Base-by-base conservation (phyloP, 495 filamentous ascomycete species). In the Xylaria cubensis region DNA sequence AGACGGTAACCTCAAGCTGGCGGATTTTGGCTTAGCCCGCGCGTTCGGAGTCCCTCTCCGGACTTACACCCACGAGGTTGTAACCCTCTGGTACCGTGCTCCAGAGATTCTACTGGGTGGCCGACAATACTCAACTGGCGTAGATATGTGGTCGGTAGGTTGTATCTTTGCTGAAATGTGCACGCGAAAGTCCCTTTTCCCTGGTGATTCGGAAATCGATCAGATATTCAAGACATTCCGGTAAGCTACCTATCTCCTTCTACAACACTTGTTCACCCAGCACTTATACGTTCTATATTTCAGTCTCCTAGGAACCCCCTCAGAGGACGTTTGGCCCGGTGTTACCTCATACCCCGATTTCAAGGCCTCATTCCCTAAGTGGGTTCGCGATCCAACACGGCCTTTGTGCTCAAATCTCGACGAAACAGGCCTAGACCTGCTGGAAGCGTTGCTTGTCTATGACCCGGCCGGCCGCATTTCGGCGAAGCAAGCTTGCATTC, bases 81-180 rank as follows among this genome's bases (percentile, higher is more conserved):
- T 99, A 67, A 99, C 96, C 0, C 88, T 99, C 66, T 99, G 96
- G 96, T 98, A 98, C 80, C 93, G 97, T 64, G 89, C 95, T n/a
- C 96, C 96, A 0, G 96, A 99, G 82, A 97, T 99, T 79, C 89
- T 99, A 26, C 92, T 99, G 17, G 96, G 96, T 77, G 96, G 97
- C 67, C 92, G 95, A 61, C 96, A 98, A 81, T 99, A 99, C 85
- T 97, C 93, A 29, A 98, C 96, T 58, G 96, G 97, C 73, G 95
- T 99, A 53, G 96, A 99, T 81, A 98, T 99, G 97, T 99, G 96
- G 96, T 97, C 94, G 41, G 90, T 95, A 64, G 96, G 96, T 53
- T 97, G 96, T 80, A 99, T 99, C 82, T 99, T 99, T 82, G 96
- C 97, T 17, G 96, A 99, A 83, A 98, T 99, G 97, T 97, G 94